phyloP scores from a whole-genome alignment of 2,329 filamentous ascomycete genomes.

The Penicillium italicum region DNA sequence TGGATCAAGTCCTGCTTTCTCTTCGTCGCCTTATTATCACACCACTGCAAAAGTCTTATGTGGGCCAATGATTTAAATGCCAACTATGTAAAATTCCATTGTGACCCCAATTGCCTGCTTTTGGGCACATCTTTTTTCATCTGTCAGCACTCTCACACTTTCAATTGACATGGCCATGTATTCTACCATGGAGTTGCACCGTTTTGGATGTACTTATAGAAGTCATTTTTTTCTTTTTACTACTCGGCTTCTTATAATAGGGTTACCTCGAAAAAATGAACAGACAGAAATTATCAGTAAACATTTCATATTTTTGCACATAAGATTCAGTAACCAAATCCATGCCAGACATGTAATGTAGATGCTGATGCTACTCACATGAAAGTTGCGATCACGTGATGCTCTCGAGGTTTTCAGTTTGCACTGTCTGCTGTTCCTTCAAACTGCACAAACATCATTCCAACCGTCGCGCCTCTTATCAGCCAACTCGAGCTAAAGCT shows the following conservation, averaged over 20 bases:
- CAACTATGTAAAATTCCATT: neutral
- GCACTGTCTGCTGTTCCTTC: constrained; percentile 41
- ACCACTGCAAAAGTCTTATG: neutral
- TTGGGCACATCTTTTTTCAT: neutral
- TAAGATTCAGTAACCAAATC: too few relatives aligned
- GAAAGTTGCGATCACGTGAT: constrained; percentile 8
- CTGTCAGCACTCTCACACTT: neutral
- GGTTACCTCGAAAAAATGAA: too few relatives aligned
- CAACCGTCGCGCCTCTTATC: constrained; percentile 27
- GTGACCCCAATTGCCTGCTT: too few relatives aligned
- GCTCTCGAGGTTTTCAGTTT: constrained; percentile 27
- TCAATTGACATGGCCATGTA: neutral
- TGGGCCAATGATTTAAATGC: neutral
- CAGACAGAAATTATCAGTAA: neutral
- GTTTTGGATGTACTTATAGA: neutral
- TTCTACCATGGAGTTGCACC: neutral
- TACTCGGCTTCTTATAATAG: neutral
- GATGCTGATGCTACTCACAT: neutral
- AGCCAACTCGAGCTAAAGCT: constrained; percentile 15
- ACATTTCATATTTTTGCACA: neutral
- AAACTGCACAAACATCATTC: constrained; percentile 40
- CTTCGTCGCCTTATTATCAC: neutral
- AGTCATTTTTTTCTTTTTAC: too few relatives aligned
- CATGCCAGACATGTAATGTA: neutral
- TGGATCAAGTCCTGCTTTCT: neutral